These are phyloP conservation scores for Rhodotorula sp. DNA, from an alignment of 1,284 basidiomycete species.

Conservation along the genomic window DNA sequence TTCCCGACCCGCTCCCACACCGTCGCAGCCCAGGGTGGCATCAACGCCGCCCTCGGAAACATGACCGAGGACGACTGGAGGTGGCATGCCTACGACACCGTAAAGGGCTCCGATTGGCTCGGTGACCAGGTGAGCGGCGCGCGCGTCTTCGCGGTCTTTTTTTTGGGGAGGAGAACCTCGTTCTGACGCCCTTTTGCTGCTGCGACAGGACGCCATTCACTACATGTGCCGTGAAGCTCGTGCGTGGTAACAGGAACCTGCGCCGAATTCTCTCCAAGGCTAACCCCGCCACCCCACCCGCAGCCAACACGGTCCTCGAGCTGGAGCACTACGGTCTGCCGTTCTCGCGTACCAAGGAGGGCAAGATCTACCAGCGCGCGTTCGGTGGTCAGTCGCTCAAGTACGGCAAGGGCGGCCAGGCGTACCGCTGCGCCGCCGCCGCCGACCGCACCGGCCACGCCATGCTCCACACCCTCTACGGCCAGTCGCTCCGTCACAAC, in stretches of 20 bases:
- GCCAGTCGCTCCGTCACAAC: slow-evolving; percentile 97
- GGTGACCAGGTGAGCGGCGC: slow-evolving; percentile 93
- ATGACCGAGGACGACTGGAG: slow-evolving; percentile 84
- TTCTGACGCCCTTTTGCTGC: no score
- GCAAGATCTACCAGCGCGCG: slow-evolving; percentile 99
- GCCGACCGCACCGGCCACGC: slow-evolving; percentile 99
- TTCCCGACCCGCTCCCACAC: slow-evolving; percentile 99
- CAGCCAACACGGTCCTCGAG: slow-evolving; percentile 53
- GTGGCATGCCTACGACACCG: slow-evolving; percentile 99
- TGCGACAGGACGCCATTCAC: slow-evolving; percentile 67
- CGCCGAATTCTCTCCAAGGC: no score
- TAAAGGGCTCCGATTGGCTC: slow-evolving; percentile 99
- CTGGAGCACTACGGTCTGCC: slow-evolving; percentile 99
- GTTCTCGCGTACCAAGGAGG: slow-evolving; percentile 97
- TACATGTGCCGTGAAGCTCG: slow-evolving; percentile 43
- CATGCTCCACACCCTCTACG: slow-evolving; percentile 88
- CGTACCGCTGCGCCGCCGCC: slow-evolving; percentile 97
- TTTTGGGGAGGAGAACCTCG: no score
- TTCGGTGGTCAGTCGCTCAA: slow-evolving; percentile 98
- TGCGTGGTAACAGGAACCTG: background rate
- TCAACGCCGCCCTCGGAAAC: slow-evolving; percentile 98
- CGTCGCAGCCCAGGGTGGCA: slow-evolving; percentile 95
- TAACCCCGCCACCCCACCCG: background rate
- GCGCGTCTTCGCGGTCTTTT: slow-evolving; percentile 6
- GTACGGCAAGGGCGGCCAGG: slow-evolving; percentile 97